A percentile compares a stretch with the other conserved stretches of the same genome.
Evolutionary conservation across 1,139 yeast species (phyloP).

Genomic region (Scheffersomyces insectosa): DNA sequence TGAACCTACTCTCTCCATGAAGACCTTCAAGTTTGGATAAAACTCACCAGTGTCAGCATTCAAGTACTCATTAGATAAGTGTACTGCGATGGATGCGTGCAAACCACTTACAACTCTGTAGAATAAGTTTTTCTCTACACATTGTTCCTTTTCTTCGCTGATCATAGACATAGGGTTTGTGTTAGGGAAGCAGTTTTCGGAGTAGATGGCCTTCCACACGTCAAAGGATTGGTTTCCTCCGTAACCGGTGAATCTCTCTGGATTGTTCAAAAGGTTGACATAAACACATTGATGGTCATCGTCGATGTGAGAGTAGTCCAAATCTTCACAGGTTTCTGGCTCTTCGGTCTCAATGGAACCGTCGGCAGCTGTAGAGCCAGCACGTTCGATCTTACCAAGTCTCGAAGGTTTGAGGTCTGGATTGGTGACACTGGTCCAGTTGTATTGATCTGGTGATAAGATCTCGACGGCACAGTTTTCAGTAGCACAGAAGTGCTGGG

Average conservation of each 20-base stretch:
- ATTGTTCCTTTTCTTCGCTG: slow-evolving; percentile 48
- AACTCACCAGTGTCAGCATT: slow-evolving; percentile 74
- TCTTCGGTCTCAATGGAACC: slow-evolving; percentile 29
- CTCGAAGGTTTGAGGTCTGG: slow-evolving; percentile 74
- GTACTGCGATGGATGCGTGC: slow-evolving; percentile 96
- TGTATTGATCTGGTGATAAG: slow-evolving; percentile 41
- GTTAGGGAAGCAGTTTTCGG: slow-evolving; percentile 82
- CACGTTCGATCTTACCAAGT: slow-evolving; percentile 52
- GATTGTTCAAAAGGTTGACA: slow-evolving; percentile 83
- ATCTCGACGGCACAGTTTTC: slow-evolving; percentile 93
- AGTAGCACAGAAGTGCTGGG: slow-evolving; percentile 85
- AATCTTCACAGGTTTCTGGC: slow-evolving; percentile 27
- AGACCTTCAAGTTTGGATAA: slow-evolving; percentile 78
- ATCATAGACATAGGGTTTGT: slow-evolving; percentile 41
- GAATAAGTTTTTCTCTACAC: slow-evolving; percentile 84
- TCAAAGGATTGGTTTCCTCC: slow-evolving; percentile 89
- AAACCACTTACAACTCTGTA: slow-evolving; percentile 87
- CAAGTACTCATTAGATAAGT: slow-evolving; percentile 82
- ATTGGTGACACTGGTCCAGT: slow-evolving; percentile 65
- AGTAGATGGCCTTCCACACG: slow-evolving; percentile 91
- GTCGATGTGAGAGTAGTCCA: slow-evolving; percentile 63
- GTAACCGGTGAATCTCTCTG: slow-evolving; percentile 96
- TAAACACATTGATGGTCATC: slow-evolving; percentile 68
- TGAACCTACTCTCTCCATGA: slow-evolving; percentile 87
- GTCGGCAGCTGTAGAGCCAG: slow-evolving; percentile 16